Base-by-base conservation (phyloP, 306 rosid genomes). In the Calophaca sinica region DNA sequence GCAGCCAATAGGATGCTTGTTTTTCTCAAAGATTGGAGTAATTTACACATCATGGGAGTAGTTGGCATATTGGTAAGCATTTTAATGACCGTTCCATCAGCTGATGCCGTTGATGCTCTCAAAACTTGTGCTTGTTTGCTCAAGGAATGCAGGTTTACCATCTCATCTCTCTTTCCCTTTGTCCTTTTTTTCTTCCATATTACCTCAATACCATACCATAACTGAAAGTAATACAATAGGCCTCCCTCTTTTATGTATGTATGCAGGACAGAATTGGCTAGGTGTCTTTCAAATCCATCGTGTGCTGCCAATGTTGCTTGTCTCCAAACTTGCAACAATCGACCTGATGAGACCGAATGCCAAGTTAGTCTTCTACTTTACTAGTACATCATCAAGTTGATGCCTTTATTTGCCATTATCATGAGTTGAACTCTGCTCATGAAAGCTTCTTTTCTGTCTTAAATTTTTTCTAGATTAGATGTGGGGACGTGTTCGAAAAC, bases 261-360 rank as follows among this genome's bases (percentile, higher is more conserved):
- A 48, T 84, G 83, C 86, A 91, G 98, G 96, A 54, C 82, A 77
- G 98, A 94, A 88, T 87, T 94, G 75, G 97, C 88, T 38, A 90
- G 52, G 86, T 94, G 98, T 75, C 76, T 94, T 68, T 82, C 90
- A 61, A 90, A 94, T 78, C 98, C 98, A 0, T 81, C 91, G 14
- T 94, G 98, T 72, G 98, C 98, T 26, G 96, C 98, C 62, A 90
- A 91, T 81, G 59, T 94, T 73, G 97, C 96, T 63, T 94, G 98
- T 84, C 96, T 94, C 45, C 98, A 94, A 81, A 91, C 98, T 75
- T 94, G 98, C 88, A 94, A 94, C 78, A 86, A 91, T 79, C 81
- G 98, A 79, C 96, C 98, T 10, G 98, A 94, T 81, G 98, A 91
- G 78, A 90, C 93, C 0, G 98, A 94, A 82, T 94, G 98, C 82